Evolutionary conservation across 345 rosid species (phyloP), one percentile per base, ranked within the genome.

Genomic region (Carallia pectinifolia): DNA sequence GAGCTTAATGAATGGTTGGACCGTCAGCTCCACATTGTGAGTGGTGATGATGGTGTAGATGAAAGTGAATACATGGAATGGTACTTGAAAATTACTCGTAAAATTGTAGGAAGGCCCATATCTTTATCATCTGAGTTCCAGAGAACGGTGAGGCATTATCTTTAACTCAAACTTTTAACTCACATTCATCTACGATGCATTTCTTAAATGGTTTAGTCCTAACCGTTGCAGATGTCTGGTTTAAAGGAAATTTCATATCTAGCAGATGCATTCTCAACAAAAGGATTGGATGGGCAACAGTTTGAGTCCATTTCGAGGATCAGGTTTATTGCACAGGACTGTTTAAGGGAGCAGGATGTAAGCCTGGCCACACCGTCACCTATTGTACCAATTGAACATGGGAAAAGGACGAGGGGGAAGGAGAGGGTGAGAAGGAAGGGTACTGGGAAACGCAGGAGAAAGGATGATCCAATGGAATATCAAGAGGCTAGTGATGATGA

Each of bases 1-100:
- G 97, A 92, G 83, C 91, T 92, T 71, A 88, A 68, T 72, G 99
- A 92, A 83, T 95, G 99, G 99, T 73, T 77, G 33, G 85, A 87
- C 68, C 93, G 96, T 34, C 77, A 75, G 62, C 86, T 81, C 58
- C 78, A 77, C 68, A 84, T 89, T 67, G 89, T 89, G 50, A 86
- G 83, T 53, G 82, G 90, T 77, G 93, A 83, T 73, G 84, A 82
- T 54, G 84, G 79, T 56, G 80, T 75, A 38, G 96, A 90, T 72
- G 97, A 90, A 79, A 74, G 76, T 16, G 96, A 84, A 61, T 95
- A 92, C 86, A 84, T 84, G 92, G 85, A 82, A 39, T 95, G 97
- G 97, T 95, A 84, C 77, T 69, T 65, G 8, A 86, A 74, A 77
- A 86, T 92, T 50, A 95, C 99, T 40, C 96, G 97, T 54, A 90